Evolutionary conservation across 805 yeast species (phyloP).

Genomic region (Ogataea salicorniae): DNA sequence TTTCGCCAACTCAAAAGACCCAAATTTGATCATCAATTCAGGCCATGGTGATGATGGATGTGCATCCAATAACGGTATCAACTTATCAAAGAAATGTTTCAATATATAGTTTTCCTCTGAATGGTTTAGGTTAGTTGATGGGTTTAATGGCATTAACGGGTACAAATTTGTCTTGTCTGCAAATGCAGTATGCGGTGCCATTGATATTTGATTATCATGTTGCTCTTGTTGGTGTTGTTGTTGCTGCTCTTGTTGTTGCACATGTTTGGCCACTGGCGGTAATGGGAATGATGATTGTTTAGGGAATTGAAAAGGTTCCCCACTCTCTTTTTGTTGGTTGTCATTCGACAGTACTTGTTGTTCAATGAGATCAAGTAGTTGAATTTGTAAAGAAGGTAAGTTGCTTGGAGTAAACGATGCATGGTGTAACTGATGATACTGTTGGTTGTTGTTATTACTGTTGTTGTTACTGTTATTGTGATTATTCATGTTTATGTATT

Average conservation of each 20-base stretch:
- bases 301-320: no score
- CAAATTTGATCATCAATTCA: conserved; percentile 49
- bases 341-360: not conserved
- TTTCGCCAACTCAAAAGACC: conserved; percentile 53
- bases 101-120: conserved; percentile 51
- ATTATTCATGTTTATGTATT: conserved; percentile 2
- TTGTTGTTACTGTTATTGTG: conserved; percentile 6
- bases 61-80: conserved; percentile 50
- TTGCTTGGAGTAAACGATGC: conserved; percentile 7
- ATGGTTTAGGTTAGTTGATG: conserved; percentile 19
- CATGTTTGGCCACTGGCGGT: no score
- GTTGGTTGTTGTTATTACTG: conserved; percentile 10
- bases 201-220: not conserved
- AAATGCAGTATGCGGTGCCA: not conserved
- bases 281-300: no score
- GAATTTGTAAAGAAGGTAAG: conserved; percentile 5
- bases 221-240: not conserved
- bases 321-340: no score
- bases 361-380: conserved; percentile 4
- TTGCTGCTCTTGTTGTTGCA: not conserved
- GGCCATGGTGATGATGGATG: conserved; percentile 63
- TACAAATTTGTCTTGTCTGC: conserved; percentile 2
- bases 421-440: conserved; percentile 16
- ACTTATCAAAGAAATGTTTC: conserved; percentile 49
- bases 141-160: conserved; percentile 2